Percentiles rank a stretch among this genome's conserved stretches.
These are phyloP conservation scores for Ganoderma meredithae DNA, from an alignment of 1,284 basidiomycete genomes.

Conservation along the genomic window DNA sequence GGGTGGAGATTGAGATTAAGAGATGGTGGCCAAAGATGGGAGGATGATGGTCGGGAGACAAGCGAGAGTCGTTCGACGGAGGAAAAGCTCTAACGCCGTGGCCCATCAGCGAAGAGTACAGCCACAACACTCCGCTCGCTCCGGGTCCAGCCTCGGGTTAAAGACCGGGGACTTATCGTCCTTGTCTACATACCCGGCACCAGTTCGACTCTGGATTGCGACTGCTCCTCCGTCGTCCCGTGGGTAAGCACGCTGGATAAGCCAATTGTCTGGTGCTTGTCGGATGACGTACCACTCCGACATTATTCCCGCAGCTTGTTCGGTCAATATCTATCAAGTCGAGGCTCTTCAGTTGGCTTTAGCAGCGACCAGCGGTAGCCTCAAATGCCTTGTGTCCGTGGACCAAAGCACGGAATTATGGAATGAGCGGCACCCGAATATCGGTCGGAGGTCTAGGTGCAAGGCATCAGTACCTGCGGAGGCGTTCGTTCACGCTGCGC, in stretches of 20 bases:
- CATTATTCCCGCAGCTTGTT: too few relatives aligned
- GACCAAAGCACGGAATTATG: neutral
- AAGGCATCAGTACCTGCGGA: neutral
- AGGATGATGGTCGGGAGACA: neutral
- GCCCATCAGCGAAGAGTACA: neutral
- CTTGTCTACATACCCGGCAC: too few relatives aligned
- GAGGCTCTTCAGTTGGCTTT: too few relatives aligned
- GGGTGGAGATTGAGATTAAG: neutral
- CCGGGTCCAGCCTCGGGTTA: neutral
- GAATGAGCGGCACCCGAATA: neutral
- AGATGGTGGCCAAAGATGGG: neutral
- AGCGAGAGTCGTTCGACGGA: neutral
- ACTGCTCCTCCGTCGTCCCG: too few relatives aligned
- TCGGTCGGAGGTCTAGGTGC: neutral
- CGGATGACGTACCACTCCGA: neutral
- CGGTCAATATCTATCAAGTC: too few relatives aligned
- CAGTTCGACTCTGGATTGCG: too few relatives aligned
- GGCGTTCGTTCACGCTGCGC: neutral
- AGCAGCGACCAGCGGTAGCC: too few relatives aligned
- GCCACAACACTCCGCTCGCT: neutral
- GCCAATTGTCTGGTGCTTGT: neutral
- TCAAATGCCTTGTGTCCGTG: neutral
- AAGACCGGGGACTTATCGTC: neutral
- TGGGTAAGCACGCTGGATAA: neutral
- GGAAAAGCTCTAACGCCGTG: neutral